Evolutionary conservation across 2,329 filamentous ascomycete species (phyloP).

Genomic region (Penicillium nordicum): DNA sequence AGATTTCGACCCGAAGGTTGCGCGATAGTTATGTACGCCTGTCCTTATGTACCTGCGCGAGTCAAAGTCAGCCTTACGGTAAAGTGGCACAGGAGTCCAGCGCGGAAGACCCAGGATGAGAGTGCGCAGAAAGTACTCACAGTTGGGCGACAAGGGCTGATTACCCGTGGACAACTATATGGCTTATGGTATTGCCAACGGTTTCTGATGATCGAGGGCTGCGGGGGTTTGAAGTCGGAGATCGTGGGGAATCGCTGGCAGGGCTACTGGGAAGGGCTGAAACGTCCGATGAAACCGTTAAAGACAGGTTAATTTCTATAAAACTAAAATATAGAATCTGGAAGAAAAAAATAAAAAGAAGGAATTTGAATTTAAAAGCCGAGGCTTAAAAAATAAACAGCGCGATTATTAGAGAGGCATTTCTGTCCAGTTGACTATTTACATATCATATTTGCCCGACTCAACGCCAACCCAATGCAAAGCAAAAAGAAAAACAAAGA

Average conservation of each 20-base stretch:
- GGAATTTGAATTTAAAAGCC: not conserved
- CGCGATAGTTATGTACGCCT: not conserved
- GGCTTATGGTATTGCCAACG: not conserved
- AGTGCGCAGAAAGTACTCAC: not conserved
- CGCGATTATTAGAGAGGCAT: not conserved
- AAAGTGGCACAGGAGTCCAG: slow-evolving; percentile 1
- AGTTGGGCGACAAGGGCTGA: not conserved
- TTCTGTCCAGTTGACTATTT: not conserved
- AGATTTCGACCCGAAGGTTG: not conserved
- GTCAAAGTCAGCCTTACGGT: slow-evolving; percentile 14
- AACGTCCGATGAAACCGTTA: not conserved
- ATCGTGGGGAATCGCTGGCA: not conserved
- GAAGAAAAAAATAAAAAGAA: not conserved
- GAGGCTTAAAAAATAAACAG: not conserved
- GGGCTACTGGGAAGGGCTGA: not conserved
- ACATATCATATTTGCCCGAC: not conserved
- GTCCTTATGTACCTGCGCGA: slow-evolving; percentile 11
- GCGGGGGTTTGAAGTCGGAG: slow-evolving; percentile 1
- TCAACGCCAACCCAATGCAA: slow-evolving; percentile 2
- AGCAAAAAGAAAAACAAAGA: not conserved
- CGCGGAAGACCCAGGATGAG: not conserved
- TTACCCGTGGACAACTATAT: not conserved
- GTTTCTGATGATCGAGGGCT: not conserved
- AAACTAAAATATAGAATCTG: not conserved
- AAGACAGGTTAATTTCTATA: no score